Base-by-base conservation (phyloP, 2,329 filamentous ascomycete species). In the Magnaporthiopsis incrustans region DNA sequence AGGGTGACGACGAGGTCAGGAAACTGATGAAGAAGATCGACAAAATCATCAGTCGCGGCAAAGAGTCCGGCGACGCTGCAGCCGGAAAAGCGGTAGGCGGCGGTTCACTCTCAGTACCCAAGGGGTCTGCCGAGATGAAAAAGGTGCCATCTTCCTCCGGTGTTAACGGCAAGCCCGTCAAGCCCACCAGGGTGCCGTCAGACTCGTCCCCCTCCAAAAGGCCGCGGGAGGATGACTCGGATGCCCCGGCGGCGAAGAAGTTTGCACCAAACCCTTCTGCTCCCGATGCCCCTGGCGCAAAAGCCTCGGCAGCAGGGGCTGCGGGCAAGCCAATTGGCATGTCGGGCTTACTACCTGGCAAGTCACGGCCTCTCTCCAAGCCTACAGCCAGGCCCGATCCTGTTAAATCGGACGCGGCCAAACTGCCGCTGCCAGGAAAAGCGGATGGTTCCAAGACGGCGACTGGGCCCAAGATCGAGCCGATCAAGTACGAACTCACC, bases 1-100 rank as follows among this genome's bases (percentile, higher is more conserved):
- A 85, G 69, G 88, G 85, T 32, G 87, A 90, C 69, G 80, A 83
- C 0, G 84, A 88, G 63, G 83, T 85, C 60, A 88, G 88, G 69
- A 81, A 80, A 5, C 76, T 88, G 60, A 84, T 89, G 5, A 80
- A 82, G 50, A 81, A 67, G 66, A 78, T 79, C 22, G 56, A 44
- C 12, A 57, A 57, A n/a, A 63, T 58, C 35, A 63, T 63, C 62
- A 53, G 38, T 25, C 33, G 35, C 32, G 50, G 35, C 62, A 63
- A 63, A 35, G 62, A 63, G 2, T 32, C 27, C 26, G 35, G 58
- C 15, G 62, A 63, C 8, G 71, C 70, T 3, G 67, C 67, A 57
- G 64, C 62, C 62, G 69, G 57, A 64, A 69, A 64, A 63, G 67
- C 64, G 57, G 69, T 32, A 4, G 25, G 44, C 57, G 44, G 44